Base-by-base conservation (phyloP, 257 asterid species). In the Penstemon eatonii region DNA sequence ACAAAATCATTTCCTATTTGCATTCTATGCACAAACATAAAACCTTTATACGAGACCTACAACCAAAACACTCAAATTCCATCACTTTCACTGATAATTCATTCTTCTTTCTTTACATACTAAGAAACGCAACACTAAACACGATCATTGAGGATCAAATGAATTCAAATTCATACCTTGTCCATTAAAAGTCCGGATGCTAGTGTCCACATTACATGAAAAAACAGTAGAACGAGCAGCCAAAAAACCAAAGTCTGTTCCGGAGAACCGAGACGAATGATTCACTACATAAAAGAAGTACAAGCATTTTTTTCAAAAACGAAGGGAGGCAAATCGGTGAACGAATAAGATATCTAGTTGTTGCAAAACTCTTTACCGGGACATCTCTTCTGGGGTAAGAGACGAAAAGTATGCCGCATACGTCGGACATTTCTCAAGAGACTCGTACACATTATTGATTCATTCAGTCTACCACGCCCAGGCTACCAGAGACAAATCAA, bases 391-490 rank as follows among this genome's bases (percentile, higher is more conserved):
- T 56, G 80, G 65, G 82, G 81, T 68, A 86, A 45, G 41, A 68
- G 70, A 69, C 60, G 18, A 25, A 70, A 56, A 60, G 65, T 68
- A 43, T 73, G 86, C 49, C 69, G 85, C 64, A 80, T 49, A 7
- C 82, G 80, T 78, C 85, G 77, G 78, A 79, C 96, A 88, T 85
- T 56, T 63, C 68, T 3, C 52, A 25, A 25, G 33, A 25, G 33
- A 25, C 33, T 25, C 33, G 33, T 25, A 25, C 33, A 25, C 33
- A 25, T 25, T 25, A 25, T 25, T 25, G 33, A 25, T 25, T 25
- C 33, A 25, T 25, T 25, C 33, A 2, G 33, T 25, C 33, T 25
- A 25, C 33, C 33, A 25, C 33, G 33, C 33, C 33, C 33, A 25
- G 33, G 33, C 3, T 25, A 25, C 33, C 33, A 25, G 33, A 25